Percentiles rank a stretch among this genome's conserved stretches.
Conservation (phyloP, 306 rosid species). For the Bauhinia variegata region DNA sequence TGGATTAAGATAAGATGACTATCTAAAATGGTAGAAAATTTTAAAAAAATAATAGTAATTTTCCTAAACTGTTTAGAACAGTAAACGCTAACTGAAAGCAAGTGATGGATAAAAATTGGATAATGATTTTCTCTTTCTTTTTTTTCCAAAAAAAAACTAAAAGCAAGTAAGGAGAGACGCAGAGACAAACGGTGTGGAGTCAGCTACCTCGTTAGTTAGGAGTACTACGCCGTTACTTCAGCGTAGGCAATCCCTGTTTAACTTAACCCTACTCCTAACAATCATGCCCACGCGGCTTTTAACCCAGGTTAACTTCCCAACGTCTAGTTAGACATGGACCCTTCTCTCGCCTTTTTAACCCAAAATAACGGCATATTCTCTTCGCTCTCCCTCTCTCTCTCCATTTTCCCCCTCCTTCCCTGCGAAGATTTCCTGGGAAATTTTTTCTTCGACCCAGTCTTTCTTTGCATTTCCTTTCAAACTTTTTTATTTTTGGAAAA, state of each 20-base stretch:
- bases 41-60: too few species aligned
- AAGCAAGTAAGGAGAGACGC: neutral
- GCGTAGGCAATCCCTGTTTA: too few species aligned
- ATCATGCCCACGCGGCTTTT: neutral
- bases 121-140: too few species aligned
- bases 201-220: slow-evolving; percentile 34
- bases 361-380: slow-evolving; percentile 52
- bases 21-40: too few species aligned
- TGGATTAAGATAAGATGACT: too few species aligned
- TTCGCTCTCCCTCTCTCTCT: neutral
- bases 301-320: slow-evolving; percentile 12
- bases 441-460: neutral
- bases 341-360: slow-evolving; percentile 26
- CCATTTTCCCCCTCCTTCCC: neutral
- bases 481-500: neutral
- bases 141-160: too few species aligned
- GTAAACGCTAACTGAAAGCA: too few species aligned
- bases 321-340: neutral
- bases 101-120: too few species aligned
- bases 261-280: slow-evolving; percentile 1
- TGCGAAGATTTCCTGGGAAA: slow-evolving; percentile 20
- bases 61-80: too few species aligned
- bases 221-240: slow-evolving; percentile 4
- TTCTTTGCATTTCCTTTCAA: neutral
- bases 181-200: neutral